Conservation (phyloP, 2,329 filamentous ascomycete genomes). For the Colletotrichum orchidophilum region DNA sequence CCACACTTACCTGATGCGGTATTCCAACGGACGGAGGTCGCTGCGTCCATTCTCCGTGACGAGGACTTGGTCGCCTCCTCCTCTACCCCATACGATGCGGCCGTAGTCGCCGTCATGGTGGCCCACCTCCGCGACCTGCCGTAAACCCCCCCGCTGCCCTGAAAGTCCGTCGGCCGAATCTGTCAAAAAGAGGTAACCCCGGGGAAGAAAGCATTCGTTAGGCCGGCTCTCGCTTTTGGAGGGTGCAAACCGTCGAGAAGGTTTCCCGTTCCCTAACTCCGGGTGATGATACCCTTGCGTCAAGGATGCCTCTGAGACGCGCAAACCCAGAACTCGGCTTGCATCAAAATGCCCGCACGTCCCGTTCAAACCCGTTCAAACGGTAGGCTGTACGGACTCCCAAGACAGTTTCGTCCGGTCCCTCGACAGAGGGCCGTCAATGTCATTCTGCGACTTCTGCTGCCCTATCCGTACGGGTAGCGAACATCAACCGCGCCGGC, state of each 20-base stretch:
- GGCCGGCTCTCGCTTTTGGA: slow-evolving; percentile 2
- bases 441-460: background rate
- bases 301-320: slow-evolving; percentile 22
- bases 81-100: slow-evolving; percentile 6
- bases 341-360: slow-evolving; percentile 22
- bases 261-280: background rate
- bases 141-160: background rate
- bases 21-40: background rate
- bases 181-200: slow-evolving; percentile 1
- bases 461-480: background rate
- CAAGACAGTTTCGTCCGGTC: slow-evolving; percentile 10
- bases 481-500: slow-evolving; percentile 6
- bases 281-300: slow-evolving; percentile 26
- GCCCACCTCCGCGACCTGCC: background rate
- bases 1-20: background rate
- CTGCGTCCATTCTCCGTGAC: background rate
- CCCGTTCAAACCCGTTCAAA: slow-evolving; percentile 21
- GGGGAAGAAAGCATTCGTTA: background rate
- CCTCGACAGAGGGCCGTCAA: background rate
- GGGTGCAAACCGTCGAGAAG: slow-evolving; percentile 17
- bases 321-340: slow-evolving; percentile 2
- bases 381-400: background rate
- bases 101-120: slow-evolving; percentile 5
- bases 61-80: background rate
- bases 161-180: background rate